Conservation (phyloP, 768 basidiomycete species). For the Boletus coccyginus region DNA sequence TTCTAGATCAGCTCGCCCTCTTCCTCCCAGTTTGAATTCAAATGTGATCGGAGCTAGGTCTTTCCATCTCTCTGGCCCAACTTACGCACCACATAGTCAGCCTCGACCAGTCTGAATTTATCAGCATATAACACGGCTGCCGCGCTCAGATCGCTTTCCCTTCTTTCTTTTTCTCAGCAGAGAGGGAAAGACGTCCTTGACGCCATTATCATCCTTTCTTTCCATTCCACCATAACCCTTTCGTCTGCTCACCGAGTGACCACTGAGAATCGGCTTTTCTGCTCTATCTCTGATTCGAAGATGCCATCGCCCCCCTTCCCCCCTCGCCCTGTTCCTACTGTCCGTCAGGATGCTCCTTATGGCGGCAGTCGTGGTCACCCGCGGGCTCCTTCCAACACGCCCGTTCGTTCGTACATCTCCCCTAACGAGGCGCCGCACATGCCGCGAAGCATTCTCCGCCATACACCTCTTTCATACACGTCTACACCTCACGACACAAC, state of each 20-base stretch:
- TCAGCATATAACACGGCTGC: neutral
- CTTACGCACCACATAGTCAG: neutral
- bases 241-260: neutral
- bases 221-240: constrained; percentile 1
- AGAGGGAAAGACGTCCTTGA: neutral
- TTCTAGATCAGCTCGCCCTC: neutral
- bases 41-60: constrained; percentile 14
- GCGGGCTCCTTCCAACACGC: neutral
- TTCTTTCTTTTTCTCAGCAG: neutral
- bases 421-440: constrained; percentile 7
- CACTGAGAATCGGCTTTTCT: neutral
- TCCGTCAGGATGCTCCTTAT: constrained; percentile 7
- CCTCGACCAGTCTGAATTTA: constrained; percentile 22
- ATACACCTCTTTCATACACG: neutral
- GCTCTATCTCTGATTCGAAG: neutral
- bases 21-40: constrained; percentile 15
- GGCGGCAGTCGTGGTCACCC: neutral
- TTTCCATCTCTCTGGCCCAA: neutral
- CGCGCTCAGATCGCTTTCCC: neutral
- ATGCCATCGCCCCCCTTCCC: constrained; percentile 23
- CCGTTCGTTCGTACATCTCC: neutral
- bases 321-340: constrained; percentile 11
- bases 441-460: constrained; percentile 21
- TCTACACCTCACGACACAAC: constrained; percentile 5
- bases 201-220: neutral